Evolutionary conservation across 805 yeast genomes (phyloP), one percentile per base, ranked within the genome.

Genomic region (Yamadazyma takamatsuzukensis): DNA sequence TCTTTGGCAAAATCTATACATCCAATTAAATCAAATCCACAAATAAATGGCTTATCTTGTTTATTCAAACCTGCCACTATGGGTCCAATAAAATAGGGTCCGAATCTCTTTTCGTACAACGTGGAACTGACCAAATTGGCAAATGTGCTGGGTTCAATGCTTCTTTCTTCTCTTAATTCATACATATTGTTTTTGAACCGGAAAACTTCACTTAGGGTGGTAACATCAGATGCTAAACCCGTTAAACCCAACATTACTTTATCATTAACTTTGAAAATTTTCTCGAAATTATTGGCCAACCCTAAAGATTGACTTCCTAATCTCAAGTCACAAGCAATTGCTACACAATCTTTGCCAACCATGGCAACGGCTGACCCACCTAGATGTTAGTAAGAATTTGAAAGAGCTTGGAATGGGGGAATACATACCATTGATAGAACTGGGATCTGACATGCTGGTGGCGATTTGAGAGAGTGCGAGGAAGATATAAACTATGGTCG

Each of bases 291-390:
- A 59, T 88, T 88, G 29, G 97, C 70, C 29, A 93, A 78, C 35
- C 97, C 97, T 15, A 93, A 69, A 5, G 96, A 85, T 60, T 93
- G 98, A 57, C 80, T 78, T 15, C 99, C 99, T 41, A 93, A 70
- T 52, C 97, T 80, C 54, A 93, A 70, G 64, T 93, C 99, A 49
- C 93, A 82, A 3, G 97, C 99, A 51, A 93, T 88, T 18, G 97
- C 98, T 35, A 93, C 89, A 70, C 99, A 93, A 48, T 88, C 97
- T 56, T 94, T 89, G 51, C 99, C 99, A 16, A 82, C 82, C 99
- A 93, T 93, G 44, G 98, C 98, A 21, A 94, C 95, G 32, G 95
- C 96, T 43, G 95, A 75, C 64, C 99, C 98, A 70, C 80, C 87
- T 40, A 27, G 15, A 18, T 30, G 41, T 37, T 37, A 37, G 41